phyloP scores from a whole-genome alignment of 768 basidiomycete genomes.

The Strobilomyces confusus region DNA sequence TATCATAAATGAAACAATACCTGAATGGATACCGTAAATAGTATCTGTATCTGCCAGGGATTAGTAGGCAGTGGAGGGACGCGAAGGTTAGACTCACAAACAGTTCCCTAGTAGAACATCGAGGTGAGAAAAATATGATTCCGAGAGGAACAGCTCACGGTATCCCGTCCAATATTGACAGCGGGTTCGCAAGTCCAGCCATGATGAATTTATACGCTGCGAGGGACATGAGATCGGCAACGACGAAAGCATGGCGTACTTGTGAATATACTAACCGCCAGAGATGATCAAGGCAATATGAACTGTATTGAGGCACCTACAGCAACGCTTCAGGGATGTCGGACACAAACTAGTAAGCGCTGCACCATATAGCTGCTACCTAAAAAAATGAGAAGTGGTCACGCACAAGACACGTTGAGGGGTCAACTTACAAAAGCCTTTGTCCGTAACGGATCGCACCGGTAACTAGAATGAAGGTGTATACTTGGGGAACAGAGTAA shows the following conservation, averaged over 20 bases:
- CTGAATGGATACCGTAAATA: background rate
- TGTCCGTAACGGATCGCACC: background rate
- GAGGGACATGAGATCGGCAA: background rate
- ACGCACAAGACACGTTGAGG: no score
- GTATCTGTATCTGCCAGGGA: slow-evolving; percentile 2
- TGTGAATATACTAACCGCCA: slow-evolving; percentile 8
- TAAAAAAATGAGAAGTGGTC: background rate
- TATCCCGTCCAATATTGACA: background rate
- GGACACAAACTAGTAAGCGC: no score
- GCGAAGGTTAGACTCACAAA: background rate
- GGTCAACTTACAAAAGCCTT: slow-evolving; percentile 8
- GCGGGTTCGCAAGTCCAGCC: background rate
- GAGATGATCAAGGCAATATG: slow-evolving; percentile 6
- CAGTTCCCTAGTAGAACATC: slow-evolving; percentile 1
- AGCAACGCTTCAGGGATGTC: background rate
- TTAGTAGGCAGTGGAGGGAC: background rate
- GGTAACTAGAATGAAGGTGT: background rate
- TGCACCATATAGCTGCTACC: slow-evolving; percentile 4
- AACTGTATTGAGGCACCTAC: background rate
- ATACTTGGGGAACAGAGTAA: background rate
- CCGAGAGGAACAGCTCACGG: slow-evolving; percentile 1
- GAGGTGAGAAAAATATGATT: background rate
- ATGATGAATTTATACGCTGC: slow-evolving; percentile 10
- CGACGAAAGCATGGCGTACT: background rate
- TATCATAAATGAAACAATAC: no score